phyloP scores from a whole-genome alignment of 108 stramenopile species.

The Cyclotella choctawhatcheeana region DNA sequence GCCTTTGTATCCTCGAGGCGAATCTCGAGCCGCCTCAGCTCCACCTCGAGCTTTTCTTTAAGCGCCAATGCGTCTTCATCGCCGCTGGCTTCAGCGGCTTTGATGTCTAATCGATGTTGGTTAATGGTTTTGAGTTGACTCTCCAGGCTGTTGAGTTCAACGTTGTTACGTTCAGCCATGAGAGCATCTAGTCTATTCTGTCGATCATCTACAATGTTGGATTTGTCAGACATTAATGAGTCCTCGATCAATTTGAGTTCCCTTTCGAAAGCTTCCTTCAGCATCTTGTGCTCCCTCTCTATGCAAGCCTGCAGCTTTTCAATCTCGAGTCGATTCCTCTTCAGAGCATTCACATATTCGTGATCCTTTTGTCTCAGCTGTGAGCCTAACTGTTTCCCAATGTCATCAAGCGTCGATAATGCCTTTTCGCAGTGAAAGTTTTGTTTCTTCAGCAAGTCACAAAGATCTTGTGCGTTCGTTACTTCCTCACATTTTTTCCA shows the following conservation, averaged over 20 bases:
- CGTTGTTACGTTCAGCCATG: constrained; percentile 33
- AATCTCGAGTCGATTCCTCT: constrained; percentile 40
- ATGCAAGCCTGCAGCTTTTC: constrained; percentile 35
- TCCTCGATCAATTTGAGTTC: constrained; percentile 44
- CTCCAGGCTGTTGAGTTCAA: constrained; percentile 22
- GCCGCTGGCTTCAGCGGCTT: constrained; percentile 32
- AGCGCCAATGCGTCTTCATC: constrained; percentile 19
- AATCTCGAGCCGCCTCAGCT: constrained; percentile 36
- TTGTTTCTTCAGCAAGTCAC: constrained; percentile 29
- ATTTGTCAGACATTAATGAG: constrained; percentile 33
- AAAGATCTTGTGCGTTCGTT: constrained; percentile 39
- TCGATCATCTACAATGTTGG: constrained; percentile 16
- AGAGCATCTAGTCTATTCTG: constrained; percentile 38
- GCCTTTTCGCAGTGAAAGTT: constrained; percentile 25
- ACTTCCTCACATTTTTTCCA: constrained; percentile 32
- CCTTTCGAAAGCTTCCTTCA: constrained; percentile 40
- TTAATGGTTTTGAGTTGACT: constrained; percentile 32
- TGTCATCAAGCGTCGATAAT: constrained; percentile 34
- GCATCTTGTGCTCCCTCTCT: constrained; percentile 27
- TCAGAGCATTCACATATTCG: constrained; percentile 50
- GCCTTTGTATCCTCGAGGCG: constrained; percentile 38
- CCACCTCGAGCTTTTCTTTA: constrained; percentile 32
- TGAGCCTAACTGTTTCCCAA: constrained; percentile 34
- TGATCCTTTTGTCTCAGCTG: constrained; percentile 46
- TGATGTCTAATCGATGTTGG: constrained; percentile 28